Conservation (phyloP, 352 stramenopile genomes). For the Phytophthora quininea region DNA sequence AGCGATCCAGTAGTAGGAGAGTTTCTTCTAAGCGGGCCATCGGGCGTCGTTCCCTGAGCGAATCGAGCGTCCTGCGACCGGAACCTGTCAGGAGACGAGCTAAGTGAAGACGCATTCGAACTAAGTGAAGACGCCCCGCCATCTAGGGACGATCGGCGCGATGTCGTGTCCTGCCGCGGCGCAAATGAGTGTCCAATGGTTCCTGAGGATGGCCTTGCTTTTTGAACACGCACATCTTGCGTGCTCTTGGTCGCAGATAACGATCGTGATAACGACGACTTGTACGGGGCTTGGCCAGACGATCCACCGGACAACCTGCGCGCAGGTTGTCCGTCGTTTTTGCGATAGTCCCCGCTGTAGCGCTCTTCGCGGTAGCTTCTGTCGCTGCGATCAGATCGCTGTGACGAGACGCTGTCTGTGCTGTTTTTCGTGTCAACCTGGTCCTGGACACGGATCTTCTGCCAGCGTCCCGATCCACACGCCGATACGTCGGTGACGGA, state of each 20-base stretch:
- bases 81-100: slow-evolving; percentile 4
- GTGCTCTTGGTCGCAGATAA: slow-evolving; percentile 37
- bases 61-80: slow-evolving; percentile 28
- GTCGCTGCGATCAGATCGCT: slow-evolving; percentile 53
- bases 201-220: slow-evolving; percentile 23
- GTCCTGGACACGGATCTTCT: slow-evolving; percentile 33
- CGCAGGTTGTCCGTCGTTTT: slow-evolving; percentile 20
- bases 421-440: slow-evolving; percentile 57
- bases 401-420: slow-evolving; percentile 56
- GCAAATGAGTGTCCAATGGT: slow-evolving; percentile 27
- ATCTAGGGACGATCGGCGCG: slow-evolving; percentile 41
- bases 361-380: slow-evolving; percentile 36
- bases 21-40: slow-evolving; percentile 11
- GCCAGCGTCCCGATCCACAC: slow-evolving; percentile 26
- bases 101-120: slow-evolving; percentile 9
- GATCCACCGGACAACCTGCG: slow-evolving; percentile 30
- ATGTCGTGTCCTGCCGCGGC: slow-evolving; percentile 24
- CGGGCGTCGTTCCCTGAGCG: not conserved
- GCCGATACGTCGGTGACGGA: slow-evolving; percentile 23
- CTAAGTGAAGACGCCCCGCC: slow-evolving; percentile 23
- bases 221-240: slow-evolving; percentile 58
- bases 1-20: not conserved
- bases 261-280: slow-evolving; percentile 19
- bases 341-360: slow-evolving; percentile 33
- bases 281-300: slow-evolving; percentile 24